Conservation (phyloP, 164 flowering plant species). For the Hamamelis virginiana region DNA sequence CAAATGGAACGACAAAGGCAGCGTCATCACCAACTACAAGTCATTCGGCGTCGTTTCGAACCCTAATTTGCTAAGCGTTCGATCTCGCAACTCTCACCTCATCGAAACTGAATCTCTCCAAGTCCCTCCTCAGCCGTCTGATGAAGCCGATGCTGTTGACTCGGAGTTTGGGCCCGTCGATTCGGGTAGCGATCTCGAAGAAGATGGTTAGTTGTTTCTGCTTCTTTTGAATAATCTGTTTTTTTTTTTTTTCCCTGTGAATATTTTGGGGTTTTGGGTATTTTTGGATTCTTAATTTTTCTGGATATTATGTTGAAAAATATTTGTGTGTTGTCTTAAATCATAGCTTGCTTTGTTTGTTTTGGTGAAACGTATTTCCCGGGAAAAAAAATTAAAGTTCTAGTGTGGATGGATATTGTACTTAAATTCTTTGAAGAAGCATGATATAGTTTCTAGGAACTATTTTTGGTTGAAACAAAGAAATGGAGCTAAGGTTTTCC, state of each 20-base stretch:
- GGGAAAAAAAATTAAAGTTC: too few species aligned
- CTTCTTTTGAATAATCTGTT: background rate
- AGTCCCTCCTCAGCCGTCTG: constrained; percentile 18
- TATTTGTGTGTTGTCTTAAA: background rate
- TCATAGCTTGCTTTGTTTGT: too few species aligned
- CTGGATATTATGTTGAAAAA: background rate
- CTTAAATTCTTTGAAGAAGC: too few species aligned
- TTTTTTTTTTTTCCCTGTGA: background rate
- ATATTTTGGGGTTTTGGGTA: background rate
- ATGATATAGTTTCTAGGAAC: too few species aligned
- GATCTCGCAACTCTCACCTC: constrained; percentile 59
- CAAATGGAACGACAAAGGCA: constrained; percentile 74
- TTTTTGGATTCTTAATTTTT: background rate
- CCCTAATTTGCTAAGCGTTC: constrained; percentile 73
- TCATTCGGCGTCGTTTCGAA: constrained; percentile 85
- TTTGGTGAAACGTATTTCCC: background rate
- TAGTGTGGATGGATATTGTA: too few species aligned
- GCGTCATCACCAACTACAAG: constrained; percentile 72
- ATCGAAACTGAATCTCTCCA: constrained; percentile 62
- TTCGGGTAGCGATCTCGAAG: constrained; percentile 92
- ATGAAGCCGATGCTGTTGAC: constrained; percentile 14
- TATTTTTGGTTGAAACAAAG: too few species aligned
- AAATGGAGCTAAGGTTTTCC: too few species aligned
- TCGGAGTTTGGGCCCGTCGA: constrained; percentile 56
- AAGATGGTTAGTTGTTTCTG: constrained; percentile 60